Evolutionary conservation across 192 early-diverging fungal genomes (phyloP).

Genomic region (Mortierella antarctica): DNA sequence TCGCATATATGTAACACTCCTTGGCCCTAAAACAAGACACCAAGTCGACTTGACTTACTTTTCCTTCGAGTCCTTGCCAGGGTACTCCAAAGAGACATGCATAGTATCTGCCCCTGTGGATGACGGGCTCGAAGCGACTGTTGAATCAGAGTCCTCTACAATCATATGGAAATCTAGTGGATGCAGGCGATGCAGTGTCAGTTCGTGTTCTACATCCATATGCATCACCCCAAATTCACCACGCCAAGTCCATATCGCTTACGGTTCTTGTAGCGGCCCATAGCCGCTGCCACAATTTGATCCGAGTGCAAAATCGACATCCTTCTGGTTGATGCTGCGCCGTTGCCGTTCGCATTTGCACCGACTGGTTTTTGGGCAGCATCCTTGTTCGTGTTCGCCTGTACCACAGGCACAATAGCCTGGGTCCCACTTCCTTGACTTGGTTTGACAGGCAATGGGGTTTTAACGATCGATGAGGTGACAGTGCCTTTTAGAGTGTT

Average conservation of each 20-base stretch:
- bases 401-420: neutral
- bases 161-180: slow-evolving; percentile 41
- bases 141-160: slow-evolving; percentile 53
- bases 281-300: slow-evolving; percentile 52
- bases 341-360: neutral
- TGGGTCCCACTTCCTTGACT: neutral
- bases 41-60: slow-evolving; percentile 33
- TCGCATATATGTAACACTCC: slow-evolving; percentile 12
- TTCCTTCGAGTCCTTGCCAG: slow-evolving; percentile 52
- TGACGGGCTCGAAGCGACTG: slow-evolving; percentile 48
- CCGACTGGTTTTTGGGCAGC: neutral
- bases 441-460: neutral
- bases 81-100: slow-evolving; percentile 54
- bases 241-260: slow-evolving; percentile 15
- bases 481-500: slow-evolving; percentile 25
- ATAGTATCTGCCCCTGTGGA: slow-evolving; percentile 43
- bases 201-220: neutral
- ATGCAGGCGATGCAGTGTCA: neutral
- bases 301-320: slow-evolving; percentile 59
- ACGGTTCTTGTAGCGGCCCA: slow-evolving; percentile 58
- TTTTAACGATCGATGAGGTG: neutral
- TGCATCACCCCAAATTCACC: neutral
- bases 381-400: neutral
- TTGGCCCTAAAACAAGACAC: neutral
- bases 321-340: slow-evolving; percentile 1